Evolutionary conservation across 2,329 filamentous ascomycete genomes (phyloP), one percentile per base, ranked within the genome.

Genomic region (Fusarium sp.): DNA sequence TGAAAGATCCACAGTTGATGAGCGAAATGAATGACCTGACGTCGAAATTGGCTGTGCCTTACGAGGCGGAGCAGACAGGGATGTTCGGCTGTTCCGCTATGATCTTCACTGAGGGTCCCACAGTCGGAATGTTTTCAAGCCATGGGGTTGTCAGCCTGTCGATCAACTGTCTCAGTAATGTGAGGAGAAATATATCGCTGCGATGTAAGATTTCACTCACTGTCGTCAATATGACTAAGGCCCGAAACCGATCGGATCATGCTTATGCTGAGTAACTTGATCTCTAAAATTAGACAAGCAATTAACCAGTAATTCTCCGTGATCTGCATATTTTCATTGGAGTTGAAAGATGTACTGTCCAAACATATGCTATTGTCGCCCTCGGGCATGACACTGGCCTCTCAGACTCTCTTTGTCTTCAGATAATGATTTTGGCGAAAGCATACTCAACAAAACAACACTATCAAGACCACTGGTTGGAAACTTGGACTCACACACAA

Each of bases 11-110:
- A 21, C 49, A 5, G 4, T 11, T 27, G 32, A 16, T 51, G 49
- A 51, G 34, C 34, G 34, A 42, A 51, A 34, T 41, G 49, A 51
- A 25, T 41, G 49, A 51, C 34, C 32, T 51, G 49, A 51, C 49
- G 49, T 51, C 23, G 49, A 42, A 51, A 27, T 51, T 41, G 34
- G 34, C 49, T 51, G 49, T 34, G 49, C 49, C 49, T 51, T 41
- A 47, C n/a, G 20, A 34, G 28, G 47, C 49, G 32, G 32, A 42
- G 49, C 49, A 51, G 49, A 41, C 49, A 51, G 23, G 48, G 49
- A 51, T 51, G 18, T 14, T 20, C 49, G 34, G 13, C 32, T 42
- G 18, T 37, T 37, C 34, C 34, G 34, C 34, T 51, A 30, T 30
- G 41, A 43, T 43, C 41, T 21, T 43, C 41, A 41, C 20, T 51